Evolutionary conservation across 805 yeast species (phyloP), one percentile per base, ranked within the genome.

Genomic region (Lipomyces mesembrius): DNA sequence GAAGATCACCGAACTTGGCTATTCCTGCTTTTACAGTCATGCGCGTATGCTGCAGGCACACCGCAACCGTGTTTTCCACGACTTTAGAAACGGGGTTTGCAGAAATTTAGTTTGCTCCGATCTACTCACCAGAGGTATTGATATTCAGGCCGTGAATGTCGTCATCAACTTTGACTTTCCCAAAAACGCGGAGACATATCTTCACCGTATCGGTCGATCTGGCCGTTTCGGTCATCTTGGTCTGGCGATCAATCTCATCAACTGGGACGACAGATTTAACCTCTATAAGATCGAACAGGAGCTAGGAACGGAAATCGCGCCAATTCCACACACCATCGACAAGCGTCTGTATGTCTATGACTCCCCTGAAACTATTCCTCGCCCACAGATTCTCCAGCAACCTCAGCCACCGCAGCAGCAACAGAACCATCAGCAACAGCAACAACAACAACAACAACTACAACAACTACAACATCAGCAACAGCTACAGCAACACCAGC

Each of bases 221-320:
- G 98, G 99, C 73, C 91, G 99, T 84, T 95, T 91, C 76, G 99
- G 99, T 72, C 99, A 95, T 79, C 87, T 93, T 77, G 99, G 99
- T 84, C 85, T 95, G 77, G 99, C 99, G 39, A 92, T 95, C 76
- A 95, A 95, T 81, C 85, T 95, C 75, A 92, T 95, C 82, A 91
- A 93, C 79, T 94, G 98, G 97, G 88, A 92, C 75, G 99, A 95
- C 78, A 87, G 98, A 77, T 92, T 90, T 80, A 91, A 90, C 76
- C 83, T 95, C 75, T 94, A 92, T 80, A 91, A 91, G 79, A 93
- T 95, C 74, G 99, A 95, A 80, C 97, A 94, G 80, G 98, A 94
- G 80, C 85, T 95, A 72, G 98, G 98, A 46, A 94, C 98, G 22
- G 98, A 95, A 77, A 95, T 95, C 79, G 91, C 91, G 77, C 97